Percentiles rank a stretch among this genome's conserved stretches.
These are phyloP conservation scores for Nyssa sinensis DNA, from an alignment of 148 eudicot species.

Conservation along the genomic window DNA sequence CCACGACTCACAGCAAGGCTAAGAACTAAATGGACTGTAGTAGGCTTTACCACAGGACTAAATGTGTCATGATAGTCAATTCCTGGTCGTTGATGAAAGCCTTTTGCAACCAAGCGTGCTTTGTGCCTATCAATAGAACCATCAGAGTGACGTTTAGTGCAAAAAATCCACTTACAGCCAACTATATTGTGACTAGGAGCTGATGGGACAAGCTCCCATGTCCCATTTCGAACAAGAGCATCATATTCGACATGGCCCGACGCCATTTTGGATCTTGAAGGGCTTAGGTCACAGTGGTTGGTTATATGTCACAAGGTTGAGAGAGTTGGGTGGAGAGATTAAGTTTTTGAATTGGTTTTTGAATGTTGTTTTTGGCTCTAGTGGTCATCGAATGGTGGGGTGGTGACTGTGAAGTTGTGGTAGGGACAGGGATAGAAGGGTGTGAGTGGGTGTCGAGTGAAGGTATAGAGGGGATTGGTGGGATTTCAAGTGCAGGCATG, in stretches of 20 bases:
- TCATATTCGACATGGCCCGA: no score
- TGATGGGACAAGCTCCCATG: constrained; percentile 2
- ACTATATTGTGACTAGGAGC: neutral
- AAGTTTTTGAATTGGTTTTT: no score
- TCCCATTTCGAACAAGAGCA: constrained; percentile 6
- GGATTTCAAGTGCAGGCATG: no score
- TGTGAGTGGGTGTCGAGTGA: neutral
- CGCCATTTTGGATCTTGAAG: no score
- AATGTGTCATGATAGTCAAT: constrained; percentile 10
- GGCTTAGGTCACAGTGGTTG: neutral
- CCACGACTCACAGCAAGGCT: no score
- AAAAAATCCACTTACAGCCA: constrained; percentile 15
- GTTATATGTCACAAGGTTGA: neutral
- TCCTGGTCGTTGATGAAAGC: no score
- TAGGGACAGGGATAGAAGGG: neutral
- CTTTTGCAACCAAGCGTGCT: no score
- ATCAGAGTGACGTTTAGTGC: no score
- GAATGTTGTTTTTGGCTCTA: neutral
- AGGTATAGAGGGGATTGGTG: no score
- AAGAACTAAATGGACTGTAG: no score
- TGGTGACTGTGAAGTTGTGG: neutral
- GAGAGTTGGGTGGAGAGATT: neutral
- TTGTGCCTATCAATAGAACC: constrained; percentile 13
- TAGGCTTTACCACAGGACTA: constrained; percentile 2
- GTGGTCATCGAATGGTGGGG: neutral